These are phyloP conservation scores for Tetradesmus obliquus DNA, from an alignment of 139 green algal species.

Conservation along the genomic window DNA sequence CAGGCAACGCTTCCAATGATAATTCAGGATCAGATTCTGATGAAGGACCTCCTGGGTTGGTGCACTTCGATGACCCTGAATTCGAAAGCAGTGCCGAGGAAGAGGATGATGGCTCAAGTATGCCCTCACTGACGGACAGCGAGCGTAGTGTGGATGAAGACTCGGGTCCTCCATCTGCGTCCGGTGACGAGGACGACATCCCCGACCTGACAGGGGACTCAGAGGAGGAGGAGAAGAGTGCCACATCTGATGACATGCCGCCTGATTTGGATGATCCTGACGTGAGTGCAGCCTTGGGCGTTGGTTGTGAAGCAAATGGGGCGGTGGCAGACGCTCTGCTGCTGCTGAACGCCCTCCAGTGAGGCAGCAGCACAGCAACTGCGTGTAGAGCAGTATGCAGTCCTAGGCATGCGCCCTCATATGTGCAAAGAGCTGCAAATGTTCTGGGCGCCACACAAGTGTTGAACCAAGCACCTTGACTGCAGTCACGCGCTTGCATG, in stretches of 20 bases:
- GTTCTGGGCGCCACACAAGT: neutral
- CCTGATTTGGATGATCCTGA: neutral
- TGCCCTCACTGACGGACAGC: neutral
- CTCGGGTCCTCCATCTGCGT: neutral
- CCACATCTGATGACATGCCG: neutral
- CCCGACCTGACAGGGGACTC: neutral
- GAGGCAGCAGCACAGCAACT: neutral
- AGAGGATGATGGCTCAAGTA: neutral
- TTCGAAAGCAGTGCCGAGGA: neutral
- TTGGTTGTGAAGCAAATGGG: neutral
- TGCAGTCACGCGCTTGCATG: neutral
- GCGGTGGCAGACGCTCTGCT: neutral
- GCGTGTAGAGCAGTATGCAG: neutral
- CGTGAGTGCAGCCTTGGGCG: neutral
- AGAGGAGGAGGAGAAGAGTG: neutral
- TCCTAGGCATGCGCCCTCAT: neutral
- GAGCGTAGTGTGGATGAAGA: neutral
- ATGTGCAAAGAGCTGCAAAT: neutral
- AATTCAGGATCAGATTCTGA: neutral
- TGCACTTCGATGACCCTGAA: neutral
- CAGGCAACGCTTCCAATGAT: neutral
- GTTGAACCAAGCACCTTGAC: neutral
- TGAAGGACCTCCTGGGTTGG: neutral
- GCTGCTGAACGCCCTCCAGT: neutral
- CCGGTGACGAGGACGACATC: neutral